Conservation (phyloP, 305 asterid species). For the Solanum aculeatissimum region DNA sequence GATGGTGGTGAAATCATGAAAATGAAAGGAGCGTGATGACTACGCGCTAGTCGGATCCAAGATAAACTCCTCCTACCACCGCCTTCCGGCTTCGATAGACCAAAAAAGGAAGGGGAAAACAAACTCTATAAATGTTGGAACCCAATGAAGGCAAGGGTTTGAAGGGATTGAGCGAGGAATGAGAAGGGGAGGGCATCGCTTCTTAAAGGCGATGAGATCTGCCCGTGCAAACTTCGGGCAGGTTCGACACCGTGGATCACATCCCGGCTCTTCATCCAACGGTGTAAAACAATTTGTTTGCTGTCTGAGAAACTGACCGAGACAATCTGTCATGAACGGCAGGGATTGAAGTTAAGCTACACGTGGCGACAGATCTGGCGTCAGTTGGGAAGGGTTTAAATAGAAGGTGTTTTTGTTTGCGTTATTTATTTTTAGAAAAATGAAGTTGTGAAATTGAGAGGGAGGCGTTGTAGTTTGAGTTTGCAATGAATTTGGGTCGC, state of each 20-base stretch:
- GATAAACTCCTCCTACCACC: conserved; percentile 5
- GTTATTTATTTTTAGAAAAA: background rate
- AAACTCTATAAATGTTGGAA: background rate
- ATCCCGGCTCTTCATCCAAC: conserved; percentile 18
- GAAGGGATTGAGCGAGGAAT: conserved; percentile 62
- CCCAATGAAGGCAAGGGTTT: conserved; percentile 35
- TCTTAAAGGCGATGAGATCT: conserved; percentile 93
- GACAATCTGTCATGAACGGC: conserved; percentile 48
- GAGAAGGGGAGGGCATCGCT: conserved; percentile 28
- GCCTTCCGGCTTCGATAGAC: background rate
- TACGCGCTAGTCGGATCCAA: conserved; percentile 9
- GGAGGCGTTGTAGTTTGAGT: conserved; percentile 6
- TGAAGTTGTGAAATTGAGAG: background rate
- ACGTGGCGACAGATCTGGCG: conserved; percentile 27
- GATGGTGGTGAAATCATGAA: conserved; percentile 32
- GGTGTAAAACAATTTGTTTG: conserved; percentile 32
- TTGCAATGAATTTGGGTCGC: conserved; percentile 33
- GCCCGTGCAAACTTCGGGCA: conserved; percentile 74
- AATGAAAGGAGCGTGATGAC: background rate
- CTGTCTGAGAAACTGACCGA: conserved; percentile 67
- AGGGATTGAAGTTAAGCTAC: conserved; percentile 1
- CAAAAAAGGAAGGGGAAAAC: background rate
- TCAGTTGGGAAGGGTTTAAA: conserved; percentile 15
- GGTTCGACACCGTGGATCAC: conserved; percentile 23
- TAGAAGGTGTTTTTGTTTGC: background rate